Conservation (phyloP, 2,329 filamentous ascomycete species). For the Cytospora mali region DNA sequence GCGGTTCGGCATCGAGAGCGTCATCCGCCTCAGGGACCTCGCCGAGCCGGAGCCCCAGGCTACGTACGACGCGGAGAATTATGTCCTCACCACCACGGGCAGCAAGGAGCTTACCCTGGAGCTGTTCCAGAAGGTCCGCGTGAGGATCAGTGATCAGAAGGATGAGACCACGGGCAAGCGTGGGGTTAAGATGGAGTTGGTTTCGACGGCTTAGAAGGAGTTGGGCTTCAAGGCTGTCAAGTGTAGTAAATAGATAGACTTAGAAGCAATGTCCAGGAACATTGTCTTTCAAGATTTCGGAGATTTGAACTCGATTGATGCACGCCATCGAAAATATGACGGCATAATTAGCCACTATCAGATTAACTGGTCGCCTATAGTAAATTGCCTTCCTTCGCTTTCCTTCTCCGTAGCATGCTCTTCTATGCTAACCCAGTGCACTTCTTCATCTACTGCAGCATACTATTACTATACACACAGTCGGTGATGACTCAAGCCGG, state of each 20-base stretch:
- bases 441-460: too few relatives aligned
- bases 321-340: neutral
- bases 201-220: slow-evolving; percentile 39
- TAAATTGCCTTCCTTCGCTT: neutral
- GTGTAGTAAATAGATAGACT: neutral
- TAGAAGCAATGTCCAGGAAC: neutral
- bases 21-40: slow-evolving; percentile 85
- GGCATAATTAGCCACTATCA: neutral
- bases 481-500: too few relatives aligned
- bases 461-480: too few relatives aligned
- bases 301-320: neutral
- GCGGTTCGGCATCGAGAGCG: slow-evolving; percentile 89
- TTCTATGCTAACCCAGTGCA: neutral
- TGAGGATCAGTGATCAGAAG: slow-evolving; percentile 88
- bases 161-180: slow-evolving; percentile 97
- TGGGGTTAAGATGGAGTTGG: slow-evolving; percentile 76
- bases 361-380: neutral
- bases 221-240: neutral
- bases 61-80: slow-evolving; percentile 83
- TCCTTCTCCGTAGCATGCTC: too few relatives aligned
- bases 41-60: slow-evolving; percentile 77
- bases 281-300: neutral
- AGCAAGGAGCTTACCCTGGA: slow-evolving; percentile 66
- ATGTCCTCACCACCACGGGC: slow-evolving; percentile 67
- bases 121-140: slow-evolving; percentile 88